These are phyloP conservation scores for Rachicladosporium sp. DNA, from an alignment of 2,329 filamentous ascomycete genomes.

Conservation along the genomic window DNA sequence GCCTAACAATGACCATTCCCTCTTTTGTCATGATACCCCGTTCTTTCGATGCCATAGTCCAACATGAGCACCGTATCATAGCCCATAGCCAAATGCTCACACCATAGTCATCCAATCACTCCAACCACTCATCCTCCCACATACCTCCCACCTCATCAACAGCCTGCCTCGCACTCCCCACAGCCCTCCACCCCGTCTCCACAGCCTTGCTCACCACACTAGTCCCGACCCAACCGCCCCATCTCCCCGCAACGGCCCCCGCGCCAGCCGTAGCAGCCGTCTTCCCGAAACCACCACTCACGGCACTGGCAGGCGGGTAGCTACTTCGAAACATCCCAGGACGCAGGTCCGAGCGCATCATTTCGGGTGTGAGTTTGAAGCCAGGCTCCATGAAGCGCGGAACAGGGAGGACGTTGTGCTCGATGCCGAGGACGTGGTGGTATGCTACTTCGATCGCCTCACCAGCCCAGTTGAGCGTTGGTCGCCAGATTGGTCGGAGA, in stretches of 20 bases:
- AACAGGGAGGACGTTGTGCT: not conserved
- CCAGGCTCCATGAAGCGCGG: not conserved
- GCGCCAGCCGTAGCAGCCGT: slow-evolving; percentile 5
- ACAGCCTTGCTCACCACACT: too few species aligned
- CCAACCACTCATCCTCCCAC: slow-evolving; percentile 17
- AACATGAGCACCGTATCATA: too few species aligned
- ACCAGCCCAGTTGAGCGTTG: slow-evolving; percentile 13
- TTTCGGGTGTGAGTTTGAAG: not conserved
- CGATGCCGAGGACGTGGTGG: slow-evolving; percentile 4
- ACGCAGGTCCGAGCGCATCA: slow-evolving; percentile 1
- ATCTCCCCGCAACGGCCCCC: slow-evolving; percentile 1
- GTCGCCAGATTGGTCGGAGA: slow-evolving; percentile 25
- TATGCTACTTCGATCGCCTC: not conserved
- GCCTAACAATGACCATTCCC: too few species aligned
- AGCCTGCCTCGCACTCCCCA: slow-evolving; percentile 10
- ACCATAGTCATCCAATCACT: too few species aligned
- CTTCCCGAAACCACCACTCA: slow-evolving; percentile 10
- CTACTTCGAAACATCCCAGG: slow-evolving; percentile 2
- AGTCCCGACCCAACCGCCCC: not conserved
- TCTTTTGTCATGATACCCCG: too few species aligned
- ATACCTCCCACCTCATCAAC: slow-evolving; percentile 18
- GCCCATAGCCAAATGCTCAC: too few species aligned
- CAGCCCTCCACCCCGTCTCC: too few species aligned
- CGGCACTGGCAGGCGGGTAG: slow-evolving; percentile 5
- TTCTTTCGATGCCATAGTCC: too few species aligned